These are phyloP conservation scores for Epichloe baconii DNA, from an alignment of 2,329 filamentous ascomycete genomes.

Conservation along the genomic window DNA sequence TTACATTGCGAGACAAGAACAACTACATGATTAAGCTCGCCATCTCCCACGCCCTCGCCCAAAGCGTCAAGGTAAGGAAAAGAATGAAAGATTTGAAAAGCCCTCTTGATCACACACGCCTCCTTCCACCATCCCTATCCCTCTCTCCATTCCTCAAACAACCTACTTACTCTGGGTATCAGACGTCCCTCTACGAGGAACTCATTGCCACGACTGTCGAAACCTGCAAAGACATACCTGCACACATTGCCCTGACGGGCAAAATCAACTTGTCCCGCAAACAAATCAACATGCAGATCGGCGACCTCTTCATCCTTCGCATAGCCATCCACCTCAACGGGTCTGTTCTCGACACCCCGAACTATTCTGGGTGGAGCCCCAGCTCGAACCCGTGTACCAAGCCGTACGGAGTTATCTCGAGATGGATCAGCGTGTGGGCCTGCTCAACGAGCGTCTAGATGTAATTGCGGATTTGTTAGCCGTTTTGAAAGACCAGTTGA, in stretches of 20 bases:
- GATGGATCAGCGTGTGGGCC: conserved; percentile 87
- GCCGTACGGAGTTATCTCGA: conserved; percentile 91
- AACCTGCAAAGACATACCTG: conserved; percentile 82
- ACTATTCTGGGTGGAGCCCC: conserved; percentile 96
- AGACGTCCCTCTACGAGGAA: conserved; percentile 93
- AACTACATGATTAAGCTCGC: conserved; percentile 98
- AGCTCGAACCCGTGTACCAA: conserved; percentile 91
- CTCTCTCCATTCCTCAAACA: neutral
- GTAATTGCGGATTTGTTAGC: conserved; percentile 90
- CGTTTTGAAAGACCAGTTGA: conserved; percentile 89
- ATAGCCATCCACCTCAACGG: conserved; percentile 98
- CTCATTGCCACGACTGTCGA: conserved; percentile 89
- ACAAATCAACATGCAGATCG: conserved; percentile 99
- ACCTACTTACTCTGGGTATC: conserved; percentile 9
- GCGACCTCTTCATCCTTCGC: conserved; percentile 90
- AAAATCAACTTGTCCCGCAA: conserved; percentile 78
- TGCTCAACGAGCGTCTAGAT: conserved; percentile 72
- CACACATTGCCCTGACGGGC: conserved; percentile 83
- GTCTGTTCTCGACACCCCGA: conserved; percentile 90
- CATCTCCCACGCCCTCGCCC: conserved; percentile 87
- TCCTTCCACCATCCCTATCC: neutral
- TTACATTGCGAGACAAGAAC: conserved; percentile 80
- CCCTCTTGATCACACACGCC: neutral
- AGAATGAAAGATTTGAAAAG: neutral
- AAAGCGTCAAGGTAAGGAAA: conserved; percentile 69